A percentile compares a stretch with the other conserved stretches of the same genome.
phyloP scores from a whole-genome alignment of 2,329 filamentous ascomycete species.

The Chrysosporium queenslandicum region DNA sequence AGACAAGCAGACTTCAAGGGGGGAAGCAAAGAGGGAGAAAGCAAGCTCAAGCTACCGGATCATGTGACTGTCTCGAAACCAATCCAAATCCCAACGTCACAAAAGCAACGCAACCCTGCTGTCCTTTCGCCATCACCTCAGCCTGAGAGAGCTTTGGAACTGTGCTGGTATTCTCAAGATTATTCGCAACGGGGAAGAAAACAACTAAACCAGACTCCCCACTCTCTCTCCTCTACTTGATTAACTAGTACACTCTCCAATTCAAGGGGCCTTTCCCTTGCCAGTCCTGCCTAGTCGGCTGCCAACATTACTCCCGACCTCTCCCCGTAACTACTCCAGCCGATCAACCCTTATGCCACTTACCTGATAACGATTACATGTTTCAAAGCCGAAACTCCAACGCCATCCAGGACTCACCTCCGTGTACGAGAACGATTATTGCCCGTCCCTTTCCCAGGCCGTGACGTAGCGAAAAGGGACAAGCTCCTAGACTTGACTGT shows the following conservation, averaged over 20 bases:
- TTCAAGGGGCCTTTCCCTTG: neutral
- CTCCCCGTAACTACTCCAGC: neutral
- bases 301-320: neutral
- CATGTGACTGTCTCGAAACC: slow-evolving; percentile 5
- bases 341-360: neutral
- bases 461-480: neutral
- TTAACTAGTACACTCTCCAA: too few species aligned
- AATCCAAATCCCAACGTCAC: slow-evolving; percentile 9
- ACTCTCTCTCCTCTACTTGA: too few species aligned
- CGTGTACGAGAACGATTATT: neutral
- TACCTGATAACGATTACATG: neutral
- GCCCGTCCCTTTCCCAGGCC: neutral
- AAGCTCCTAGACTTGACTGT: neutral
- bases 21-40: too few species aligned
- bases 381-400: slow-evolving; percentile 9
- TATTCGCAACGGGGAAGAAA: neutral
- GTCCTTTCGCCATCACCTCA: neutral
- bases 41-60: neutral
- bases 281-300: neutral
- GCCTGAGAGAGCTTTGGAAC: neutral
- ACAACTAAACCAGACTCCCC: too few species aligned
- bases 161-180: neutral
- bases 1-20: neutral
- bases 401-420: neutral
- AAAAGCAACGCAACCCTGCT: slow-evolving; percentile 10